Evolutionary conservation across 129 eudicot species (phyloP), one percentile per base, ranked within the genome.

Genomic region (Lactuca saligna): DNA sequence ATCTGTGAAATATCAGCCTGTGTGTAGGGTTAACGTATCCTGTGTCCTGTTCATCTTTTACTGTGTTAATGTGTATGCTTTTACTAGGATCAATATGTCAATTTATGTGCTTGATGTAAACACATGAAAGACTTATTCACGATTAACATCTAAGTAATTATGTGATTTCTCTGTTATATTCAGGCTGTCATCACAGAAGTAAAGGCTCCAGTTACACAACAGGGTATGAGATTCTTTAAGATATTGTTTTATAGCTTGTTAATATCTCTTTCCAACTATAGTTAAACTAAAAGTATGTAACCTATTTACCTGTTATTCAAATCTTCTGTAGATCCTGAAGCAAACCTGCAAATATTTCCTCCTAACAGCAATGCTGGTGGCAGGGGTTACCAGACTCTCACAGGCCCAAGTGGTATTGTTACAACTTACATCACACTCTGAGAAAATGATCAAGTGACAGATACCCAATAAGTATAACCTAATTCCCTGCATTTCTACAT

Each of bases 101-200:
- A 31, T 34, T 32, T 62, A 6, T 7, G 6, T 38, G 29, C 37
- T 49, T 29, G 63, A 57, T 57, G 65, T 44, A 5, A 62, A 77
- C 39, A 33, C 29, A 41, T 69, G 54, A 63, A 46, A 17, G n/a
- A 42, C 41, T 71, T 61, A 41, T 55, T 17, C 35, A 32, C 57
- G n/a, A 37, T 59, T 53, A 42, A 29, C 20, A 70, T 29, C 31
- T 41, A 51, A 6, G 59, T 68, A 50, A 58, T 75, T 6, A 20
- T 68, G 37, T 61, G 35, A 32, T 31, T 66, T 51, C 2, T 16
- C 11, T 72, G 48, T 79, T 39, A 17, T 68, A 61, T 68, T 44
- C 89, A 91, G 98, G 98, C 96, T 70, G 98, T 82, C 61, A 78
- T 92, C 72, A 64, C 70, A 32, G 96, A 86, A 70, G 98, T 73